Conservation (phyloP, 2,329 filamentous ascomycete genomes). For the Arthrobotrys entomopaga region DNA sequence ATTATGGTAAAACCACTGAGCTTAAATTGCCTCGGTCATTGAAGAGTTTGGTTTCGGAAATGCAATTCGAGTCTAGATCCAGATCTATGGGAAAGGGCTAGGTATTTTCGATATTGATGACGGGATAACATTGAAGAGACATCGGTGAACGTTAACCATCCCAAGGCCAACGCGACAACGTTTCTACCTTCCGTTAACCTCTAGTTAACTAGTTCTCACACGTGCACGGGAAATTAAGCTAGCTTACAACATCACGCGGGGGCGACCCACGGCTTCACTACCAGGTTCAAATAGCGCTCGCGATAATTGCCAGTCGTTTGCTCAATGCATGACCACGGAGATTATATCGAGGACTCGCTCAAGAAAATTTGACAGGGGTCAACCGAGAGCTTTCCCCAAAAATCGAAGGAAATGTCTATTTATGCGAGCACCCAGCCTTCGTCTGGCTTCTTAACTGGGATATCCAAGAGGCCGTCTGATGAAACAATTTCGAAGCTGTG, state of each 20-base stretch:
- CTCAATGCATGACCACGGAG: slow-evolving; percentile 13
- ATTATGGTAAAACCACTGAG: too few relatives aligned
- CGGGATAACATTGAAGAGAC: too few relatives aligned
- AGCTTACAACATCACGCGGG: not conserved
- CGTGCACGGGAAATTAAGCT: not conserved
- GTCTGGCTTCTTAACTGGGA: slow-evolving; percentile 17
- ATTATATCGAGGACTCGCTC: slow-evolving; percentile 15
- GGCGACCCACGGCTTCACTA: not conserved
- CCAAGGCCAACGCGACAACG: too few relatives aligned
- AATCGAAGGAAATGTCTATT: slow-evolving; percentile 6
- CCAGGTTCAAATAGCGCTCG: not conserved
- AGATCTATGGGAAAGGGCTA: too few relatives aligned
- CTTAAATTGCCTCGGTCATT: too few relatives aligned
- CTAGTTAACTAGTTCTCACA: not conserved
- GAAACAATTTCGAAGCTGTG: slow-evolving; percentile 23
- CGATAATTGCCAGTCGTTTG: not conserved
- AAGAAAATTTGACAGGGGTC: not conserved
- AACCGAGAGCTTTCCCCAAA: slow-evolving; percentile 29
- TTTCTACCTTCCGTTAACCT: slow-evolving; percentile 3
- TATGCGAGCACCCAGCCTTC: slow-evolving; percentile 22
- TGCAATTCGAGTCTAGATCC: too few relatives aligned
- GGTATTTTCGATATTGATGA: too few relatives aligned
- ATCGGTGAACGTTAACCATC: too few relatives aligned
- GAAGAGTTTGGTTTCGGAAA: too few relatives aligned
- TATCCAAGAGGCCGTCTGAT: slow-evolving; percentile 33